A percentile compares a stretch with the other conserved stretches of the same genome.
Evolutionary conservation across 768 basidiomycete species (phyloP).

Genomic region (Phaffia australis): DNA sequence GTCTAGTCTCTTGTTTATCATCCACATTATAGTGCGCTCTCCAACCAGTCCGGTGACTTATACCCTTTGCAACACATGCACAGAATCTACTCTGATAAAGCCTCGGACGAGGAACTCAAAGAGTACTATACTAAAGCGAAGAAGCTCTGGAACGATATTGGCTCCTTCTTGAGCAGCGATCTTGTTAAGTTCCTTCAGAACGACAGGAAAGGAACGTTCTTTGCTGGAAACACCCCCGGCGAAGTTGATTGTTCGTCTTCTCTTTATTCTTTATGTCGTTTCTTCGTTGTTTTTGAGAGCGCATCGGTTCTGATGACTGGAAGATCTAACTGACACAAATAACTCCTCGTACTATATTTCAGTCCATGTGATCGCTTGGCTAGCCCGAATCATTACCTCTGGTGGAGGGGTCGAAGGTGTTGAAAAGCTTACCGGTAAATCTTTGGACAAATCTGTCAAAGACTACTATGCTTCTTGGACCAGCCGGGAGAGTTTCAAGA

Average conservation of each 20-base stretch:
- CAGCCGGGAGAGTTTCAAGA: conserved; percentile 7
- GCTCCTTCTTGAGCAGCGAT: conserved; percentile 42
- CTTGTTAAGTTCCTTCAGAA: conserved; percentile 43
- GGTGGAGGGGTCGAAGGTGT: conserved; percentile 16
- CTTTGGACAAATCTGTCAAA: neutral
- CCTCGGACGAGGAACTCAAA: neutral
- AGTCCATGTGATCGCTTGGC: conserved; percentile 26
- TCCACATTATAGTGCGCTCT: no score
- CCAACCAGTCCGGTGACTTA: neutral
- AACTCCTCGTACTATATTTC: neutral
- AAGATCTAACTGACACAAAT: no score
- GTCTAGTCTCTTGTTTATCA: neutral
- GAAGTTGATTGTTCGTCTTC: conserved; percentile 22
- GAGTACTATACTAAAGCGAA: conserved; percentile 13
- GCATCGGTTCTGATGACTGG: neutral
- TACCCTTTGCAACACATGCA: neutral
- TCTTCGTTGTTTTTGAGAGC: neutral
- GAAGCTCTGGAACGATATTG: conserved; percentile 10
- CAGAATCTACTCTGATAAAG: conserved; percentile 17
- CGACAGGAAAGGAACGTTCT: conserved; percentile 21
- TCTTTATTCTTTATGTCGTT: neutral
- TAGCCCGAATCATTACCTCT: conserved; percentile 15
- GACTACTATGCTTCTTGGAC: conserved; percentile 17
- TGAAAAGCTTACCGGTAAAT: conserved; percentile 1
- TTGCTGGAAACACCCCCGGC: conserved; percentile 12